Percentiles rank a stretch among this genome's conserved stretches.
These are phyloP conservation scores for Cotoneaster glaucophyllus DNA, from an alignment of 306 rosid species.

Conservation along the genomic window DNA sequence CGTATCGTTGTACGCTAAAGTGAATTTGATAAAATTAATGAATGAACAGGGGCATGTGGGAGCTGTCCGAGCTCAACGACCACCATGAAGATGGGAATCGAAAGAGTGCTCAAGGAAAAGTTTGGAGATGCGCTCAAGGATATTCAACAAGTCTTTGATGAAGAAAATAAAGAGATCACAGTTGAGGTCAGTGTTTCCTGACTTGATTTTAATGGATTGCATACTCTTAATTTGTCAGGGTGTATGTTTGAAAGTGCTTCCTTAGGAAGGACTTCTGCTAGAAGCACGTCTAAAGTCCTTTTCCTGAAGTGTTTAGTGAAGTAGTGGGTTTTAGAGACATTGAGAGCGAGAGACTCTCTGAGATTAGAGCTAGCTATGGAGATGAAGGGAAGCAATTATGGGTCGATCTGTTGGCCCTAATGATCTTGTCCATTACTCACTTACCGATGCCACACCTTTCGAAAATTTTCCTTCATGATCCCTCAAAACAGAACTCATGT, in stretches of 20 bases:
- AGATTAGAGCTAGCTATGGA: neutral
- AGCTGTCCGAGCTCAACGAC: conserved; percentile 97
- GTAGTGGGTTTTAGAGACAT: too few relatives aligned
- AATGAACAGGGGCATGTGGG: conserved; percentile 70
- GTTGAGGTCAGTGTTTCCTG: conserved; percentile 41
- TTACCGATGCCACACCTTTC: neutral
- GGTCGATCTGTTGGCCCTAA: neutral
- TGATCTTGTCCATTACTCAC: neutral
- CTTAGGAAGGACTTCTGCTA: too few relatives aligned
- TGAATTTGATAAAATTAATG: neutral
- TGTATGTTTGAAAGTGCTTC: too few relatives aligned
- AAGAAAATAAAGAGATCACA: conserved; percentile 42
- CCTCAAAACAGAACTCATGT: neutral
- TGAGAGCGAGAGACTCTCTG: neutral
- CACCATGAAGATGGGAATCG: conserved; percentile 96
- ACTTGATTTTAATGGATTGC: neutral
- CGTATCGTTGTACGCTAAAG: too few relatives aligned
- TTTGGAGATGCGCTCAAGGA: conserved; percentile 77
- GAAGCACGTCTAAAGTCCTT: too few relatives aligned
- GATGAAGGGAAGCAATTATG: neutral
- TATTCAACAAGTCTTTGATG: conserved; percentile 56
- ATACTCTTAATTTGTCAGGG: neutral
- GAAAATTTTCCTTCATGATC: neutral
- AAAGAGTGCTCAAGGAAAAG: conserved; percentile 83
- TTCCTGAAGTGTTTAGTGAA: too few relatives aligned